Evolutionary conservation across 2,329 filamentous ascomycete genomes (phyloP), one percentile per base, ranked within the genome.

Genomic region (Rasamsonia emersonii): DNA sequence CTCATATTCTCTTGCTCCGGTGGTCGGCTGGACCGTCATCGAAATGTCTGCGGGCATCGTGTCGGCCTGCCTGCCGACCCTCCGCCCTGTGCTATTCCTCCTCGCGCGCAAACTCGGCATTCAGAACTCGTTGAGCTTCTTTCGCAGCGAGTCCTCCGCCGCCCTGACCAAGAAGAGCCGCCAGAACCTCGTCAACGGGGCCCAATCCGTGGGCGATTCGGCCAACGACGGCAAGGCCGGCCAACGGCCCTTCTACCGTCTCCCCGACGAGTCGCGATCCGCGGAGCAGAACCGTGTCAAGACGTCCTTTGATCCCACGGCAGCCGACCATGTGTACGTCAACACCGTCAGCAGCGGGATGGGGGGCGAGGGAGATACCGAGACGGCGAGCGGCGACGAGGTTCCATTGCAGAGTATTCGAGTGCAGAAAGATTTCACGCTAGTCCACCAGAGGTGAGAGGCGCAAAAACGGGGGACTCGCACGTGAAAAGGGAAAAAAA

Each of bases 21-120:
- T 44, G 8, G 45, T 50, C 23, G 47, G 42, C 33, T 50, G 47
- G 47, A 49, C 47, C 9, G 45, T 46, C 14, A 50, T 50, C 24
- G 47, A 50, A 28, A 50, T 49, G 45, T 45, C 47, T 9, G 46
- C 47, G 16, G 46, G 46, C 7, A 50, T 50, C 18, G 39, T 49
- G 7, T 49, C 45, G 9, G 47, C 46, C 7, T 47, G 43, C 26
- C 44, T 50, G 2, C 47, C 47, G 3, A 46, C 47, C 7, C 26
- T 50, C 4, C 42, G 45, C 1, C 47, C 47, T 8, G 46, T 46
- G 4, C 26, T 50, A 4, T 39, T 39, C 10, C 30, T 40, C 17
- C 35, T 38, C 15, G 35, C 38, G 14, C 45, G 46, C 9, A 14
- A 33, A 2, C 36, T 47, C 11, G 42, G 41, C 19, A 30, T 46